Conservation (phyloP, 169 alveolate species). For the Eimeria necatrix region DNA sequence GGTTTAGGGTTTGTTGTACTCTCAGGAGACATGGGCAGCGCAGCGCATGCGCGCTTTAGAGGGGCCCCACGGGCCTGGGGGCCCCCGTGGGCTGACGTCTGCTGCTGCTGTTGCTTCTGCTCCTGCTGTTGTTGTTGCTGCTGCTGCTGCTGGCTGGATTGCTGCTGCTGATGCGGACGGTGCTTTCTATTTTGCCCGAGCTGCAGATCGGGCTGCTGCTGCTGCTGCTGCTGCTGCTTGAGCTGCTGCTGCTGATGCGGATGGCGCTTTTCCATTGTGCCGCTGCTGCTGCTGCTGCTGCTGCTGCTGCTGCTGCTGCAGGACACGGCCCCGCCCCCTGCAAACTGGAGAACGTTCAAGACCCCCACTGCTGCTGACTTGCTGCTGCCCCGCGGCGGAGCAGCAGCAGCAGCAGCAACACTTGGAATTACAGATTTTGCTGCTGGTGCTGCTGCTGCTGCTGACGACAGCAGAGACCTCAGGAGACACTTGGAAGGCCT, state of each 20-base stretch:
- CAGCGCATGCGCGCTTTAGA: not conserved
- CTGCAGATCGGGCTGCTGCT: not conserved
- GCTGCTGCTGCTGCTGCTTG: slow-evolving; percentile 18
- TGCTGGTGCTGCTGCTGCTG: not conserved
- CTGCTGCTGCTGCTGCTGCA: slow-evolving; percentile 39
- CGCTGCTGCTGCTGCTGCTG: slow-evolving; percentile 33
- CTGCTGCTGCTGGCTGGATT: not conserved
- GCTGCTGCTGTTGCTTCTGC: not conserved
- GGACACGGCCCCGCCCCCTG: slow-evolving; percentile 19
- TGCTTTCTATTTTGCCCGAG: not conserved
- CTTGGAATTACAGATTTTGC: not conserved
- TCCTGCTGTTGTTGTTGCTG: not conserved
- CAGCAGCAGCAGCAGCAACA: slow-evolving; percentile 39
- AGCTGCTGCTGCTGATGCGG: not conserved
- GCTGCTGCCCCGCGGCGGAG: not conserved
- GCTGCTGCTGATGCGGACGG: not conserved
- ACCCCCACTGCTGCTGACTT: slow-evolving; percentile 7
- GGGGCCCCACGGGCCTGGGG: not conserved
- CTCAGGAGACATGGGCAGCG: not conserved
- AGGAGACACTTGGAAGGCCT: slow-evolving; percentile 27
- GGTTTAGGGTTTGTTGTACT: not conserved
- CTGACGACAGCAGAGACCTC: slow-evolving; percentile 24
- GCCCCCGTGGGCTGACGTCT: too few relatives aligned
- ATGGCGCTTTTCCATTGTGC: too few relatives aligned
- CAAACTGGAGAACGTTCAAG: slow-evolving; percentile 22